A percentile compares a stretch with the other conserved stretches of the same genome.
phyloP scores from a whole-genome alignment of 768 basidiomycete genomes.

The Mycena filopes region DNA sequence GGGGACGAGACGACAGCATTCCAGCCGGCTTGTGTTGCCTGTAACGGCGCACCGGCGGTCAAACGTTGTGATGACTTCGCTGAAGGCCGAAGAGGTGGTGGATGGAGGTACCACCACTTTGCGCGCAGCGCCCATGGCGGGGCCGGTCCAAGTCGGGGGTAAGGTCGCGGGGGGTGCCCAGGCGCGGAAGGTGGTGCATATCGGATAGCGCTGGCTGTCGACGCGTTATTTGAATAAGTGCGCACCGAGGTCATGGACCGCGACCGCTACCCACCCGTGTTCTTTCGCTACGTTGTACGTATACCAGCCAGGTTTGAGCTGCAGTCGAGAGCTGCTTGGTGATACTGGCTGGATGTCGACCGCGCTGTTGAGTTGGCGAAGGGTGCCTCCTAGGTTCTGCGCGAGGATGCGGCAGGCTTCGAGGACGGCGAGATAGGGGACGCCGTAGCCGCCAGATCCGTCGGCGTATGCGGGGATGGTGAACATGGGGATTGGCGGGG shows the following conservation, averaged over 20 bases:
- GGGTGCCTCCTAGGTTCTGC: conserved; percentile 4
- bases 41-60: conserved; percentile 22
- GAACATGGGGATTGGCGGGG: not conserved
- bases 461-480: not conserved
- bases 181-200: conserved; percentile 17
- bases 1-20: conserved; percentile 14
- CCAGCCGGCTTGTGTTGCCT: conserved; percentile 5
- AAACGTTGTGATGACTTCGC: not conserved
- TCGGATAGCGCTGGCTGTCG: not conserved
- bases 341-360: not conserved
- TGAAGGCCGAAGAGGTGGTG: conserved; percentile 5
- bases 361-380: not conserved
- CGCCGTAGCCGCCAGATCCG: not conserved
- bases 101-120: not conserved
- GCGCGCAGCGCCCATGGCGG: conserved; percentile 4
- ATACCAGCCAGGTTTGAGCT: conserved; percentile 15
- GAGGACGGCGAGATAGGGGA: conserved; percentile 11
- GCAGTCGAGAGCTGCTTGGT: not conserved
- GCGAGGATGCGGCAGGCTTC: conserved; percentile 19
- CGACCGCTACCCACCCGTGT: not conserved
- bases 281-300: not conserved
- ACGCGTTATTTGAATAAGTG: not conserved
- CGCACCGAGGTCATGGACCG: not conserved
- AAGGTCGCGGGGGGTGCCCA: conserved; percentile 10
- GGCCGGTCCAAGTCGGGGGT: conserved; percentile 2